Percentiles rank a stretch among this genome's conserved stretches.
Evolutionary conservation across 805 yeast species (phyloP).

Genomic region (Metschnikowia bowlesiae): DNA sequence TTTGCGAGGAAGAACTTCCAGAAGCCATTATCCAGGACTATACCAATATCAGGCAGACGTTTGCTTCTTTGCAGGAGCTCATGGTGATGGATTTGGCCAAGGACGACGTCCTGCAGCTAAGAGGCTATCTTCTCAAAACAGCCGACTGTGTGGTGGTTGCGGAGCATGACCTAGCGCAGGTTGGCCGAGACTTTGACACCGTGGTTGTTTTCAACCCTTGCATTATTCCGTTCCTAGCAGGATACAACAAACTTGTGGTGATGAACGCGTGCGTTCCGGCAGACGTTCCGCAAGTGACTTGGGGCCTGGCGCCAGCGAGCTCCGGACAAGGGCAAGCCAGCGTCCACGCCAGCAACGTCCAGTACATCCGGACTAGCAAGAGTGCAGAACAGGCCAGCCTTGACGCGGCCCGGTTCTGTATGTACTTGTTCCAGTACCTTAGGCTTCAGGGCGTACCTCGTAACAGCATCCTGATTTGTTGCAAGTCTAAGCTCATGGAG

Average conservation of each 20-base stretch:
- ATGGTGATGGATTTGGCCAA: constrained; percentile 8
- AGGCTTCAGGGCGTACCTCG: constrained; percentile 40
- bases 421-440: constrained; percentile 44
- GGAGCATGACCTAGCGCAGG: constrained; percentile 1
- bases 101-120: neutral
- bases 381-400: constrained; percentile 7
- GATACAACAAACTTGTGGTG: neutral
- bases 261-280: neutral
- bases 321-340: neutral
- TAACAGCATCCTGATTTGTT: constrained; percentile 36
- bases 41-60: constrained; percentile 4
- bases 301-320: too few species aligned
- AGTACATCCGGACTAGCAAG: neutral
- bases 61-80: constrained; percentile 8
- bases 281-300: neutral
- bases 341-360: neutral
- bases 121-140: neutral
- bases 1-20: neutral
- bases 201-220: constrained; percentile 2
- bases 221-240: neutral
- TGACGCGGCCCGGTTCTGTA: constrained; percentile 44
- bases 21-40: constrained; percentile 6
- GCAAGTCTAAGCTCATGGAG: constrained; percentile 39
- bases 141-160: constrained; percentile 3
- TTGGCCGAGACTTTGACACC: constrained; percentile 5